Conservation (phyloP, 1,139 yeast genomes). For the Pichia sp. region DNA sequence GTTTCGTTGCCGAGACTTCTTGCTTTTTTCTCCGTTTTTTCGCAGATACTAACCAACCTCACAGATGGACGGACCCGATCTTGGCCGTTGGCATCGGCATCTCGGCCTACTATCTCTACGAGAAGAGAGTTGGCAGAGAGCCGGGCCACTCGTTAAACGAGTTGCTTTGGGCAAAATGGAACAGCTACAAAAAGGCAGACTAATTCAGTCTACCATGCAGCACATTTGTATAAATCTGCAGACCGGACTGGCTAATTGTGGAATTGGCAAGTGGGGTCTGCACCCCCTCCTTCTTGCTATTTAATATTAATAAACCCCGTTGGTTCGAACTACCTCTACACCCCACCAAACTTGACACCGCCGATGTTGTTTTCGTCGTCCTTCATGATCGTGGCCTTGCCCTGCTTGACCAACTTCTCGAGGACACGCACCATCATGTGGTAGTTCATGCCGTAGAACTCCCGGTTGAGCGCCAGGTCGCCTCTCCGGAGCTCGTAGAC, state of each 20-base stretch:
- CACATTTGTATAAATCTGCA: background rate
- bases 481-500: conserved; percentile 73
- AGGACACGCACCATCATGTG: conserved; percentile 52
- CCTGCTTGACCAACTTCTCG: conserved; percentile 57
- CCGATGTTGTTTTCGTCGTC: conserved; percentile 51
- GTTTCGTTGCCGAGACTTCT: background rate
- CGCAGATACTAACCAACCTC: conserved; percentile 3
- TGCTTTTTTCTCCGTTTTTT: background rate
- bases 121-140: conserved; percentile 48
- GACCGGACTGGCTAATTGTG: conserved; percentile 8
- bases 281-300: background rate
- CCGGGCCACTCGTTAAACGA: conserved; percentile 57
- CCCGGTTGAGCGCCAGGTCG: conserved; percentile 54
- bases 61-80: conserved; percentile 45
- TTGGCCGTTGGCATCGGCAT: conserved; percentile 57
- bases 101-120: conserved; percentile 57
- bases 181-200: background rate
- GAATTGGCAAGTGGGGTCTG: conserved; percentile 2
- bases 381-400: conserved; percentile 61
- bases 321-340: background rate
- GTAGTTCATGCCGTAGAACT: conserved; percentile 57
- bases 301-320: background rate
- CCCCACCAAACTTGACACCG: conserved; percentile 51
- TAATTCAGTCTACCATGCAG: background rate
- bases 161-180: conserved; percentile 18